Conservation (phyloP, 129 eudicot species). For the Flaveria ramosissima region DNA sequence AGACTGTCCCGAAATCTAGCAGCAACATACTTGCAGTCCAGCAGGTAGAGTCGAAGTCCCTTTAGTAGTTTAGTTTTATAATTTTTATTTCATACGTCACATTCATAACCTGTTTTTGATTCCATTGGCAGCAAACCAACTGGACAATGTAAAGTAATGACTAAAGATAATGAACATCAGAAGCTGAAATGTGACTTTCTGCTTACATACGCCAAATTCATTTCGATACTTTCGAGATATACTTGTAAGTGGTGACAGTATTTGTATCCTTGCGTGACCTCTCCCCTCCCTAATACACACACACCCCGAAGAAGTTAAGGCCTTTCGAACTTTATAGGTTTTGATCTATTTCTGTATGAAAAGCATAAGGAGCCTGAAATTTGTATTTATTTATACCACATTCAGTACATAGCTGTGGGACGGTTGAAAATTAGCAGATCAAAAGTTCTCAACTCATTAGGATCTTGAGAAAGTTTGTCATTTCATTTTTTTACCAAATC, state of each 20-base stretch:
- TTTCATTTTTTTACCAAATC: neutral
- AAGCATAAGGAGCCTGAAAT: constrained; percentile 30
- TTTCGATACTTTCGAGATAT: constrained; percentile 21
- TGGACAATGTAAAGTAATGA: constrained; percentile 20
- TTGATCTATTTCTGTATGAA: constrained; percentile 26
- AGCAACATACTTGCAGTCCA: constrained; percentile 29
- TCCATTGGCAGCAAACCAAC: constrained; percentile 19
- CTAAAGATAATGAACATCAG: constrained; percentile 18
- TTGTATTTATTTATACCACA: constrained; percentile 29
- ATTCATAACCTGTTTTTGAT: constrained; percentile 8
- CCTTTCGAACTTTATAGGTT: constrained; percentile 21
- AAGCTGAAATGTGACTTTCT: constrained; percentile 26
- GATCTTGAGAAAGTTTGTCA: neutral
- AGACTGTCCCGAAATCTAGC: constrained; percentile 10
- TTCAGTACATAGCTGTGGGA: constrained; percentile 33
- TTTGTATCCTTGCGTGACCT: neutral
- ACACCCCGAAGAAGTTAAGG: neutral
- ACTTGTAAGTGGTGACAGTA: constrained; percentile 22
- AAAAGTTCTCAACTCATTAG: neutral
- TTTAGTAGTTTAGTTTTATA: neutral
- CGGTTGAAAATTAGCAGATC: constrained; percentile 22
- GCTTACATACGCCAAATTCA: constrained; percentile 11
- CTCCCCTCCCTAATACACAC: neutral
- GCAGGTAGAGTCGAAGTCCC: constrained; percentile 13
- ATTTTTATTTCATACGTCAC: neutral